Base-by-base conservation (phyloP, 1,139 yeast genomes). In the Nakaseomyces glabratus region DNA sequence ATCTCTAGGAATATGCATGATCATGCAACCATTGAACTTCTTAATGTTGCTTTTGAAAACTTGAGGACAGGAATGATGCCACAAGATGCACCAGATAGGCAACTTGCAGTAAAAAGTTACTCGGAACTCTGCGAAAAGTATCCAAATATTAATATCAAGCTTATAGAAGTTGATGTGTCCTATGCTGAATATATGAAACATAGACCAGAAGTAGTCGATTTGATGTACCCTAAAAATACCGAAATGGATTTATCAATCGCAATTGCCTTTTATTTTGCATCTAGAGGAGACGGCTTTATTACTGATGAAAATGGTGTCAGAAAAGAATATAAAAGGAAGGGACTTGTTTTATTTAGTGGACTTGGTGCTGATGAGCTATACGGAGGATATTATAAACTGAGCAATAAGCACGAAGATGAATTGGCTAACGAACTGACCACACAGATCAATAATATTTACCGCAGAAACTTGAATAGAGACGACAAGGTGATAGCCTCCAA, bases 161-260 rank as follows among this genome's bases (percentile, higher is more conserved):
- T 75, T 42, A 62, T 82, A 3, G 86, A 85, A 49, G 66, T 84
- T 4, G 71, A 90, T 51, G 80, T 90, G 2, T 63, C 80, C 2
- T 88, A 80, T 49, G 69, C 68, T 4, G 77, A 73, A 34, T 84
- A 86, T 63, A 48, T 72, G 9, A 39, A 55, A 2, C 72, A 72
- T 33, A 69, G 69, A 35, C 57, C 64, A 1, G 58, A 63, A 2
- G 94, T 88, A 0, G 60, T 67, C 32, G 62, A 68, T 19, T 61
- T 88, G 28, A 90, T 90, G 70, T 76, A 66, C 49, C 98, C 99
- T 0, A 73, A 78, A 41, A 69, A 73, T 36, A 86, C 96, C 0
- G 97, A 86, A 43, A 93, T 90, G 97, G 99, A 90, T 56, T 60
- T 85, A 23, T 82, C 95, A 1, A 90, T 90, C 37, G 96, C 96